Base-by-base conservation (phyloP, 768 basidiomycete genomes). In the Pleurotus pulmonarius region DNA sequence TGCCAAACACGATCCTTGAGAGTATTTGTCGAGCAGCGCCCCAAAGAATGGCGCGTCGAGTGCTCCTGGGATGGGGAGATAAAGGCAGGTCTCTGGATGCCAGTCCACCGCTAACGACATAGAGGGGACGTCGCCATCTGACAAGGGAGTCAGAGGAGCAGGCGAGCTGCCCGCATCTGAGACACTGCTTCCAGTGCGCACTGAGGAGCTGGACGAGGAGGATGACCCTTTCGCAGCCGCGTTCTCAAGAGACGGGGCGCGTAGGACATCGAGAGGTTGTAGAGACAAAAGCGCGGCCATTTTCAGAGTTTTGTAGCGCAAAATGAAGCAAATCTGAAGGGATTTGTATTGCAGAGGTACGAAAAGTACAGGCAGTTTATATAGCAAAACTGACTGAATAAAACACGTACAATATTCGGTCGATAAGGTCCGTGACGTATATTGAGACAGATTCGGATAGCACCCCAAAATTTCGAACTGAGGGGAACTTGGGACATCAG, bases 141-240 rank as follows among this genome's bases (percentile, higher is more conserved):
- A 67, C 11, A 44, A 22, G 6, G 67, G 64, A 41, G 58, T 22
- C 55, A 54, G 48, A 8, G 56, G 37, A 38, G 61, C 58, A 9
- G 46, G 54, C 3, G 54, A 61, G 47, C 57, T 55, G 18, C 71
- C 67, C 45, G 61, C 67, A 15, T 69, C 69, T 1, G 75, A 73
- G 1, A 73, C 70, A 4, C 70, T 70, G 12, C 70, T 70, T 29
- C 74, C 67, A 22, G 72, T 74, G 15, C 66, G 66, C 26, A 68
- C 67, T 26, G 73, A 73, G 20, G 65, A 64, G 11, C 69, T 68
- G 41, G 62, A 63, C n/a, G 70, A 69, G 16, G 70, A 69, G 46
- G 73, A 73, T 2, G 71, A 65, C 37, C 63, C 64, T n/a, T 61
- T 59, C 58, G 65, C 58, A 16, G 34, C 46, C 13, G 25, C 34